Conservation (phyloP, 1,284 basidiomycete species). For the Rhodotorula sp. region DNA sequence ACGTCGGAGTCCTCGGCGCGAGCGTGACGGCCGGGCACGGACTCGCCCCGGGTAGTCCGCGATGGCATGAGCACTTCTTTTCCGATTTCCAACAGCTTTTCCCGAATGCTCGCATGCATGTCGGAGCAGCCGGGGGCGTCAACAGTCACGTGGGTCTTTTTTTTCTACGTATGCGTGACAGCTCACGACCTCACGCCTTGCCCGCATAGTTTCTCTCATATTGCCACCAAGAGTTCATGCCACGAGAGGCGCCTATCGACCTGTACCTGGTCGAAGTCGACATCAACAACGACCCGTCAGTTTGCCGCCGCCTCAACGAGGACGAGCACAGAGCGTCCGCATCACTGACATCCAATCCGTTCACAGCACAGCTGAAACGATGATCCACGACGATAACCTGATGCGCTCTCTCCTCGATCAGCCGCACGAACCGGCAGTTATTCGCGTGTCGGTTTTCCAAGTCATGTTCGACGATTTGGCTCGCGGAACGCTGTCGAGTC, state of each 20-base stretch:
- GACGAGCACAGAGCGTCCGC: background rate
- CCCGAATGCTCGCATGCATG: conserved; percentile 24
- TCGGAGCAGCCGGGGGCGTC: conserved; percentile 21
- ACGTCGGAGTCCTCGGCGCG: conserved; percentile 38
- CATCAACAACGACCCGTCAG: conserved; percentile 32
- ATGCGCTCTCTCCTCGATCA: conserved; percentile 26
- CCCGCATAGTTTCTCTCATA: conserved; percentile 30
- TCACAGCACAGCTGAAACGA: conserved; percentile 5
- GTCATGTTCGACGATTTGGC: conserved; percentile 24
- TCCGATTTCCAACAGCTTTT: conserved; percentile 19
- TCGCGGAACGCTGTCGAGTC: conserved; percentile 11
- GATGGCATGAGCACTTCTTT: conserved; percentile 23
- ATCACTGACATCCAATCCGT: background rate
- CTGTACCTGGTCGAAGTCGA: conserved; percentile 32
- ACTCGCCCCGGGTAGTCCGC: conserved; percentile 5
- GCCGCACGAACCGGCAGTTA: conserved; percentile 31
- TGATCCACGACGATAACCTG: conserved; percentile 27
- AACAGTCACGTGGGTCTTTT: conserved; percentile 5
- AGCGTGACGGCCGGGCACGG: conserved; percentile 32
- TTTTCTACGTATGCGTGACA: background rate
- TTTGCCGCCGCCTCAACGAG: background rate
- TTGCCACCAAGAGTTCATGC: conserved; percentile 27
- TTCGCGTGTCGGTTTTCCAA: conserved; percentile 11
- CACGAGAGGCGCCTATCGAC: conserved; percentile 17
- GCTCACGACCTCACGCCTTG: no score